Percentiles rank a stretch among this genome's conserved stretches.
Evolutionary conservation across 1,284 basidiomycete species (phyloP).

Genomic region (Paramarasmius palmivorus): DNA sequence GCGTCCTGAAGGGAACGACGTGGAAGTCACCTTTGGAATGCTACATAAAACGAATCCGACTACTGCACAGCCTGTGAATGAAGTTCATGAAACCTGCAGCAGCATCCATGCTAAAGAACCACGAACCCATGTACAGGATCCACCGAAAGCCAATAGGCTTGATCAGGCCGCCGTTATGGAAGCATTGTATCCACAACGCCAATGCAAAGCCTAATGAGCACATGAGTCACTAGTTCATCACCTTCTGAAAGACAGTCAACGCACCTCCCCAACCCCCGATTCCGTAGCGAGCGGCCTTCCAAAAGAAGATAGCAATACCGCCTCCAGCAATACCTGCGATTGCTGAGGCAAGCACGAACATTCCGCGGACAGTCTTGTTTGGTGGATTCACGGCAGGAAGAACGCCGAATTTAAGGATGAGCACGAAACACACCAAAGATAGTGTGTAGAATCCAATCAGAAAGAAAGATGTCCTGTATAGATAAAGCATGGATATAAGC

Average conservation of each 20-base stretch:
- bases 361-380: constrained; percentile 73
- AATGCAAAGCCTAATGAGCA: constrained; percentile 64
- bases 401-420: constrained; percentile 90
- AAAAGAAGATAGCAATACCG: constrained; percentile 86
- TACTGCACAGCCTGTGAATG: constrained; percentile 48
- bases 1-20: constrained; percentile 11
- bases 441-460: constrained; percentile 89
- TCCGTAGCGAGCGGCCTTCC: constrained; percentile 83
- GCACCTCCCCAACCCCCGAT: constrained; percentile 82
- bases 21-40: constrained; percentile 49
- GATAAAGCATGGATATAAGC: constrained; percentile 18
- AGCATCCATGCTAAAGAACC: constrained; percentile 4
- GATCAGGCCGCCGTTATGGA: constrained; percentile 82
- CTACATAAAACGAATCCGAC: constrained; percentile 64
- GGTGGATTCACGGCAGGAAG: constrained; percentile 82
- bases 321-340: constrained; percentile 85
- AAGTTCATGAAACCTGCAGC: constrained; percentile 21
- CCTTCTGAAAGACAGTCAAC: neutral
- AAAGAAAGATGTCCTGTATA: constrained; percentile 85
- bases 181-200: constrained; percentile 86
- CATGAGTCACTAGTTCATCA: constrained; percentile 4
- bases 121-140: constrained; percentile 83
- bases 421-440: constrained; percentile 81
- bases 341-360: constrained; percentile 84
- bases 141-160: constrained; percentile 76